Conservation (phyloP, 352 stramenopile species). For the Globisporangium nunn region DNA sequence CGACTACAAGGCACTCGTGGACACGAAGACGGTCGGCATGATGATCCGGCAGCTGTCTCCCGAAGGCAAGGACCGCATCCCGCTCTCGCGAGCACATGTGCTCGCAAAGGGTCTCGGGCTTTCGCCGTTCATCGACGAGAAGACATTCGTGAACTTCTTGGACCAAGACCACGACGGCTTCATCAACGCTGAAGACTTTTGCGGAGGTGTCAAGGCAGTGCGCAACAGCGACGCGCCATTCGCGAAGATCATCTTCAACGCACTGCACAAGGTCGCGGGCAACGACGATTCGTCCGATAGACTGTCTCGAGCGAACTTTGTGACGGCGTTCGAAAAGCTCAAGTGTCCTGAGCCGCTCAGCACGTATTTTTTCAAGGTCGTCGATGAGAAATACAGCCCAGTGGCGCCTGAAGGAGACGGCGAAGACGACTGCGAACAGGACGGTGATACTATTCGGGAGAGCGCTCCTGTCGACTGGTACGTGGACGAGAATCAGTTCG, state of each 20-base stretch:
- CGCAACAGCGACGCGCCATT: constrained; percentile 49
- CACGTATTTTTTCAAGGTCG: constrained; percentile 56
- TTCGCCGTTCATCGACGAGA: constrained; percentile 57
- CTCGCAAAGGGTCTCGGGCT: constrained; percentile 49
- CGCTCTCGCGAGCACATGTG: constrained; percentile 37
- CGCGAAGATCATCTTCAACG: constrained; percentile 54
- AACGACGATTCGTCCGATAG: constrained; percentile 2
- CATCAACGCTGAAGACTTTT: constrained; percentile 70
- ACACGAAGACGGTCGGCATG: constrained; percentile 47
- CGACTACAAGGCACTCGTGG: constrained; percentile 48
- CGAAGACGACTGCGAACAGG: neutral
- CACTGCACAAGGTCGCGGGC: constrained; percentile 41
- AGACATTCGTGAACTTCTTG: constrained; percentile 52
- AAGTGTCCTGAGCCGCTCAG: constrained; percentile 48
- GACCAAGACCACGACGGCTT: constrained; percentile 66
- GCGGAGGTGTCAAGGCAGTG: constrained; percentile 48
- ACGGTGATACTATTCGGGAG: no score
- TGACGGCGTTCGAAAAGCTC: constrained; percentile 41
- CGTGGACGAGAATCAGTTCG: constrained; percentile 38
- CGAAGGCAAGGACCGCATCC: constrained; percentile 34
- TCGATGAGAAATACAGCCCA: constrained; percentile 25
- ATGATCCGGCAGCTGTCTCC: constrained; percentile 65
- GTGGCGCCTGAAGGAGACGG: constrained; percentile 9
- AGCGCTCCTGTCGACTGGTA: constrained; percentile 14
- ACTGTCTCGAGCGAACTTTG: constrained; percentile 30